A percentile compares a stretch with the other conserved stretches of the same genome.
Evolutionary conservation across 306 rosid genomes (phyloP).

Genomic region (Elaeagnus macrophylla): DNA sequence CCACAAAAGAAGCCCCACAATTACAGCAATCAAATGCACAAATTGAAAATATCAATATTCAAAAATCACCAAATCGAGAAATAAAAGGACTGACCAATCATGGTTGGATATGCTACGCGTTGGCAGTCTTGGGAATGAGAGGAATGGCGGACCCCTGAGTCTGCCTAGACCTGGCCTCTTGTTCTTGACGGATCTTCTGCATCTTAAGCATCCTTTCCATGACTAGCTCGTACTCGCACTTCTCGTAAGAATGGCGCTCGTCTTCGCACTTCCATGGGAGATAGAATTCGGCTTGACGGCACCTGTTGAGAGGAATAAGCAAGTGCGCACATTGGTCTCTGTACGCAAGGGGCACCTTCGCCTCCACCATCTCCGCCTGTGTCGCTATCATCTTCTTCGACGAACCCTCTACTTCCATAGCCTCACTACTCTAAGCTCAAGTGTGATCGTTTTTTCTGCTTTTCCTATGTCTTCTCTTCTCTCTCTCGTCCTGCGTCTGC

Average conservation of each 20-base stretch:
- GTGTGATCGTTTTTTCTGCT: too few relatives aligned
- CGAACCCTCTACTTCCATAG: conserved; percentile 61
- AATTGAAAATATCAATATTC: not conserved
- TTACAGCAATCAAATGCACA: not conserved
- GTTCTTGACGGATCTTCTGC: conserved; percentile 74
- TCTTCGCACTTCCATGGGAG: conserved; percentile 90
- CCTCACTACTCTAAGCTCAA: not conserved
- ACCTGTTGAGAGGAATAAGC: conserved; percentile 89
- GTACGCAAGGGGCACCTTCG: conserved; percentile 68
- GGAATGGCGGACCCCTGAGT: conserved; percentile 33
- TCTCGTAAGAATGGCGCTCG: conserved; percentile 81
- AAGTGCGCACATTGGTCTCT: conserved; percentile 91
- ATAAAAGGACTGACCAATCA: not conserved
- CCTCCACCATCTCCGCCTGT: conserved; percentile 85
- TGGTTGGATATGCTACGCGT: conserved; percentile 22
- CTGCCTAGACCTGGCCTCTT: conserved; percentile 31
- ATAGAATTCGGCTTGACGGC: conserved; percentile 72
- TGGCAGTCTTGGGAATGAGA: conserved; percentile 74
- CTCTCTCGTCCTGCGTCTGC: too few relatives aligned
- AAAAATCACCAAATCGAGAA: not conserved
- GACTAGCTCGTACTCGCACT: conserved; percentile 86
- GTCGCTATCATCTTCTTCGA: conserved; percentile 98
- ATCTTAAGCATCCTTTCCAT: conserved; percentile 94
- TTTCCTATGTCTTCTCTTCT: too few relatives aligned
- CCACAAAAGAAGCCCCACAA: not conserved